Evolutionary conservation across 352 stramenopile genomes (phyloP).

Genomic region (Phytophthora lateralis): DNA sequence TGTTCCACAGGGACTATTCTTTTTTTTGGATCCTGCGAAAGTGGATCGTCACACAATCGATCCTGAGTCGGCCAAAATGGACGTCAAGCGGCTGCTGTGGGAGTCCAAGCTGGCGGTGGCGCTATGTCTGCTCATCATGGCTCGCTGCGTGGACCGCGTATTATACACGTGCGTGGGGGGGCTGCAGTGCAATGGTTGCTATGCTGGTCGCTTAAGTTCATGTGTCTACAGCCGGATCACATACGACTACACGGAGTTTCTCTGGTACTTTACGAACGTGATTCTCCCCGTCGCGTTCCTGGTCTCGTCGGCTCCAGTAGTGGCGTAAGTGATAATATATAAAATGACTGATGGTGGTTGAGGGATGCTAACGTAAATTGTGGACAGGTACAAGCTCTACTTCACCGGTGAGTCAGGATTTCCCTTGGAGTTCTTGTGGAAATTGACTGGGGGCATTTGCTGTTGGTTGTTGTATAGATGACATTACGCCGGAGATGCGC

Average conservation of each 20-base stretch:
- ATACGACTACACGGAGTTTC: constrained; percentile 87
- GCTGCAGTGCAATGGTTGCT: background rate
- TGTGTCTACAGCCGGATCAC: constrained; percentile 65
- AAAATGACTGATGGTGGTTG: background rate
- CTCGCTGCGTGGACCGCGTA: constrained; percentile 83
- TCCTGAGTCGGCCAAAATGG: constrained; percentile 33
- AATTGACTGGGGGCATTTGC: background rate
- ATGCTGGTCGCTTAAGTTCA: background rate
- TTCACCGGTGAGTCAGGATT: constrained; percentile 54
- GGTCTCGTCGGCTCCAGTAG: constrained; percentile 74
- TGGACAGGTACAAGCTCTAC: constrained; percentile 77
- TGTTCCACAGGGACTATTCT: background rate
- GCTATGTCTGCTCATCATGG: constrained; percentile 76
- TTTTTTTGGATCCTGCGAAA: background rate
- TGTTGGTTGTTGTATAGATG: constrained; percentile 41
- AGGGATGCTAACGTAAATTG: constrained; percentile 3
- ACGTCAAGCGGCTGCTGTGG: constrained; percentile 78
- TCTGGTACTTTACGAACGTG: constrained; percentile 90
- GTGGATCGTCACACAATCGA: constrained; percentile 20
- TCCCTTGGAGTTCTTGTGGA: background rate
- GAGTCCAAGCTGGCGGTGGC: constrained; percentile 87
- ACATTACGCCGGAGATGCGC: constrained; percentile 86
- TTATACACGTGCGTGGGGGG: constrained; percentile 77
- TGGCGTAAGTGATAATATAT: constrained; percentile 48
- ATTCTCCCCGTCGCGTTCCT: constrained; percentile 82